phyloP scores from a whole-genome alignment of 2,329 filamentous ascomycete species.

The Knufia petricola region DNA sequence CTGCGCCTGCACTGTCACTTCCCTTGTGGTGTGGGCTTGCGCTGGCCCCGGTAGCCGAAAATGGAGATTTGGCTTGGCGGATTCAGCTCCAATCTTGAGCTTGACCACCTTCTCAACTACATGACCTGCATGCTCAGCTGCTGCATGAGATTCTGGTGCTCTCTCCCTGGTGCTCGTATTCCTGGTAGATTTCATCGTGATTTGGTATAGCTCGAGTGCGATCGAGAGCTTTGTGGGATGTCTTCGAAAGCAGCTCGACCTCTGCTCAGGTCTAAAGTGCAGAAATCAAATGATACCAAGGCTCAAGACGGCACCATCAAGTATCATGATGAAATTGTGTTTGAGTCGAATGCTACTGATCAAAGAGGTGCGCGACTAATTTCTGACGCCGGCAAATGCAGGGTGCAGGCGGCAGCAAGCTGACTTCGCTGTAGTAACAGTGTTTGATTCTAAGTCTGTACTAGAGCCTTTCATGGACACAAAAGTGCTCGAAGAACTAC shows the following conservation, averaged over 20 bases:
- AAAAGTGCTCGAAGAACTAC: constrained; percentile 26
- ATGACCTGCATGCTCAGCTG: background rate
- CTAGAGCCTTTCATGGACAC: constrained; percentile 34
- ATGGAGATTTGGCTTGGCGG: background rate
- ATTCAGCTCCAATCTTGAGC: background rate
- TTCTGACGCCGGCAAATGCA: background rate
- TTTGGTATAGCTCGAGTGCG: background rate
- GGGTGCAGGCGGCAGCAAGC: background rate
- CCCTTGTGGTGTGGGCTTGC: background rate
- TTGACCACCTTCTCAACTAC: background rate
- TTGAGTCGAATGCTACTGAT: constrained; percentile 6
- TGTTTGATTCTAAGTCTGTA: constrained; percentile 27
- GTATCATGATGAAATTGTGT: constrained; percentile 6
- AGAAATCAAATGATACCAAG: background rate
- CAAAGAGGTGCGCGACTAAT: constrained; percentile 16
- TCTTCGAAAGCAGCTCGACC: background rate
- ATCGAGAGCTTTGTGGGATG: background rate
- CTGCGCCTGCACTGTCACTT: background rate
- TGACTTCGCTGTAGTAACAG: constrained; percentile 21
- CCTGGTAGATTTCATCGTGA: background rate
- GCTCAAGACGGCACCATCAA: background rate
- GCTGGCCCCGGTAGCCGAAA: background rate
- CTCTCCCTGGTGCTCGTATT: background rate
- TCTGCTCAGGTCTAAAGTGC: constrained; percentile 1
- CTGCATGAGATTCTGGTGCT: too few species aligned